Base-by-base conservation (phyloP, 805 yeast species). In the Starmerella floricola region DNA sequence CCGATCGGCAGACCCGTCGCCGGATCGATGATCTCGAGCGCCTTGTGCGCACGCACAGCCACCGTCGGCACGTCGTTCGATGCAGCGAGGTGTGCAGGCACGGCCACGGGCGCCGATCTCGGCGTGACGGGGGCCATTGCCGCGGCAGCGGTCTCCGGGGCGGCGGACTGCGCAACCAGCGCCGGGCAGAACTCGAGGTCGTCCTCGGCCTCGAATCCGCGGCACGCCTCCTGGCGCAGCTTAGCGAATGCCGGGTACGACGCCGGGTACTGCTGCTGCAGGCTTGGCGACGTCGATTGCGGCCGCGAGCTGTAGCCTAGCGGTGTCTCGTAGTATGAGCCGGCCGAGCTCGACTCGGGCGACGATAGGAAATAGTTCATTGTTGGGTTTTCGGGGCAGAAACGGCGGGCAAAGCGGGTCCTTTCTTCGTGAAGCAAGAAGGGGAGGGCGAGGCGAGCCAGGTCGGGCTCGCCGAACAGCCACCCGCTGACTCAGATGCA, bases 111-210 rank as follows among this genome's bases (percentile, higher is more conserved):
- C n/a, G n/a, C 26, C 26, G 10, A 6, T 10, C 10, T 23, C 26
- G 26, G 26, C 10, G 26, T 23, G 17, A 31, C 32, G 20, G 41
- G 20, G 17, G 42, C 8, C 16, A 21, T n/a, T n/a, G 42, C 20
- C 13, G 28, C 38, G 26, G 23, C 17, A 18, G n/a, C 31, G 21
- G 33, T 8, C 8, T 19, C 34, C 23, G 37, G 21, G 15, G 18
- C 13, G 16, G 36, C 8, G 13, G 40, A 20, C 28, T 37, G 30
- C 10, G 42, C 38, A 18, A 49, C 43, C 30, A 62, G 48, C 2
- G 62, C 63, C 8, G 82, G 82, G 50, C 78, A 76, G 58, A 81
- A 81, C 61, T 78, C 87, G 38, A 71, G 56, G 58, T 80, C 88
- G 51, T 79, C 82, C 56, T 76, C 84, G 31, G 68, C 56, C 50